Conservation (phyloP, 164 flowering plant species). For the Euptelea pleiosperma region DNA sequence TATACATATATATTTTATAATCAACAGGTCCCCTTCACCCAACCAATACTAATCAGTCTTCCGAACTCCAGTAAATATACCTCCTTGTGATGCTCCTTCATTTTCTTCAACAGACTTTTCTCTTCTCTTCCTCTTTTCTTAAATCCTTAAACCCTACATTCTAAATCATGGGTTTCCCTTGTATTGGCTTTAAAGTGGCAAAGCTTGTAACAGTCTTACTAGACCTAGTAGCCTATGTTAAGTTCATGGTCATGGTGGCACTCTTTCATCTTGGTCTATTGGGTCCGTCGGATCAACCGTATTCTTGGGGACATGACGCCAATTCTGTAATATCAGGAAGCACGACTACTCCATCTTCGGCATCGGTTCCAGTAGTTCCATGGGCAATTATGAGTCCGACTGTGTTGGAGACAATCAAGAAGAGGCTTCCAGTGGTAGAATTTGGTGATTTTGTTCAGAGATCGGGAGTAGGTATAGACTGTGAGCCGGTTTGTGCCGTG, state of each 20-base stretch:
- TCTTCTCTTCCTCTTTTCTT: too few species aligned
- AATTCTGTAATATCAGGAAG: neutral
- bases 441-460: slow-evolving; percentile 7
- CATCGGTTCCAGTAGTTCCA: neutral
- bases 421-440: slow-evolving; percentile 9
- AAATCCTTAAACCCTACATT: too few species aligned
- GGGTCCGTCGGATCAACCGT: too few species aligned
- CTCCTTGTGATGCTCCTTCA: too few species aligned
- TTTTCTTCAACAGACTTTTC: too few species aligned
- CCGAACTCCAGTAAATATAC: too few species aligned
- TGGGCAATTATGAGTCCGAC: neutral
- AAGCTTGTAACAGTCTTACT: neutral
- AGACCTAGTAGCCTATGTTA: slow-evolving; percentile 6
- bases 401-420: neutral
- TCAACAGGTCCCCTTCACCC: too few species aligned
- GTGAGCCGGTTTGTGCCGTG: slow-evolving; percentile 19
- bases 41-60: too few species aligned
- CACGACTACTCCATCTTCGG: neutral
- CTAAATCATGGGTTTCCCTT: too few species aligned
- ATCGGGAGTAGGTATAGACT: neutral
- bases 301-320: neutral
- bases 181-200: neutral
- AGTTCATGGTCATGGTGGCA: slow-evolving; percentile 6
- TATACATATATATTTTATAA: too few species aligned
- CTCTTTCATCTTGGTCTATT: slow-evolving; percentile 10